These are phyloP conservation scores for Coemansia sp. DNA, from an alignment of 192 early-diverging fungal genomes.

Conservation along the genomic window DNA sequence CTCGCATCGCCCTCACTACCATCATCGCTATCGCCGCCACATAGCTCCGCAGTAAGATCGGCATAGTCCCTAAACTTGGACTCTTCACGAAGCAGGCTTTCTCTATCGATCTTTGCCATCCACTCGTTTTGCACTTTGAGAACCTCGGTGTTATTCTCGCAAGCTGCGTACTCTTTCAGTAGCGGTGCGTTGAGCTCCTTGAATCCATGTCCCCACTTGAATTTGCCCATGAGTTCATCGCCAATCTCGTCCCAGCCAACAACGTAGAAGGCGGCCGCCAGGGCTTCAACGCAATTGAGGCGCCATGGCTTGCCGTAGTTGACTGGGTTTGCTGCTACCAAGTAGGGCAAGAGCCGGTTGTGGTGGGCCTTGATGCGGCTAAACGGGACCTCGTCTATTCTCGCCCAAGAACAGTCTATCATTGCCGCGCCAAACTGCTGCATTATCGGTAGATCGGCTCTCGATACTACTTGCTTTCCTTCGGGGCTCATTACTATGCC, in stretches of 20 bases:
- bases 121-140: conserved; percentile 78
- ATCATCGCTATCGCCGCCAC: conserved; percentile 9
- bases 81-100: conserved; percentile 54
- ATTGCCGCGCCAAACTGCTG: conserved; percentile 78
- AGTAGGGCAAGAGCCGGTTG: conserved; percentile 89
- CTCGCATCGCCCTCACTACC: neutral
- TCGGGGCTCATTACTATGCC: conserved; percentile 89
- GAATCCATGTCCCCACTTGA: conserved; percentile 97
- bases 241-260: conserved; percentile 72
- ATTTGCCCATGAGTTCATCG: conserved; percentile 75
- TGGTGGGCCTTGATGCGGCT: conserved; percentile 76
- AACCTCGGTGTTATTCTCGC: conserved; percentile 71
- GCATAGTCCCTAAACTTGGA: conserved; percentile 23
- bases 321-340: conserved; percentile 95
- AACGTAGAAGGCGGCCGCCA: conserved; percentile 92
- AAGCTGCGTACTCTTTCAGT: conserved; percentile 70
- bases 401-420: conserved; percentile 97
- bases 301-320: conserved; percentile 97
- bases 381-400: conserved; percentile 93
- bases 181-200: conserved; percentile 84
- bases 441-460: conserved; percentile 78
- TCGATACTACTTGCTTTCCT: conserved; percentile 83
- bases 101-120: conserved; percentile 70
- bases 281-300: conserved; percentile 96
- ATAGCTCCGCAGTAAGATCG: conserved; percentile 9